phyloP scores from a whole-genome alignment of 2,329 filamentous ascomycete genomes.

The Cercospora citrullina region DNA sequence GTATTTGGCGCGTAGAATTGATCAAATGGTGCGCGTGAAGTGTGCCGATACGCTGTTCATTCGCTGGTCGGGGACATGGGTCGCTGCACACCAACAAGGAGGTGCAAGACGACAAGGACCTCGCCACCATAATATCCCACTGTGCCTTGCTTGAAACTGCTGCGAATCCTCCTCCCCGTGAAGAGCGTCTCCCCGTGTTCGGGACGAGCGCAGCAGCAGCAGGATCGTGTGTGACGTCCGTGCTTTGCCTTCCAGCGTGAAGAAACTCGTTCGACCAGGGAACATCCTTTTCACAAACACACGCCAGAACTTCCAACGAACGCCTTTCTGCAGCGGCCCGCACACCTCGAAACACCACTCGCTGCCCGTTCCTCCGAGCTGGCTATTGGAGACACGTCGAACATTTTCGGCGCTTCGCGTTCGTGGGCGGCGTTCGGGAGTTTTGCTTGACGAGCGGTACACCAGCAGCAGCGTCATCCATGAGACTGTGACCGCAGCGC shows the following conservation, averaged over 20 bases:
- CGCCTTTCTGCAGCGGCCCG: constrained; percentile 6
- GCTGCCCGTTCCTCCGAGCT: not conserved
- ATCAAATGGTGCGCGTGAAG: not conserved
- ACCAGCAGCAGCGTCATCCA: not conserved
- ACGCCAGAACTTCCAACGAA: not conserved
- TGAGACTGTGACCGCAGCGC: not conserved
- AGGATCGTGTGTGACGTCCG: not conserved
- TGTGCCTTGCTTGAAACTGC: not conserved
- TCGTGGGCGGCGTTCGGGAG: not conserved
- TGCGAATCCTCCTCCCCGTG: not conserved
- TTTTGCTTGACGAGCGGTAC: not conserved
- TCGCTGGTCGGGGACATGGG: constrained; percentile 1
- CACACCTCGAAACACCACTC: not conserved
- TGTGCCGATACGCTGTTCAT: not conserved
- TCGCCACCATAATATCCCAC: constrained; percentile 2
- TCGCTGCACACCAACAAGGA: constrained; percentile 3
- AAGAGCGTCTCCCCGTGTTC: not conserved
- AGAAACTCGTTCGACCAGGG: constrained; percentile 4
- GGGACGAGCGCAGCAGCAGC: not conserved
- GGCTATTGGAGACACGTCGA: not conserved
- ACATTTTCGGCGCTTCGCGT: not conserved
- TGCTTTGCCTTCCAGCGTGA: not conserved
- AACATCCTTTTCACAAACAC: constrained; percentile 6
- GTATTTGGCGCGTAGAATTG: not conserved
- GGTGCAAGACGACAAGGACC: not conserved